phyloP scores from a whole-genome alignment of 495 filamentous ascomycete genomes.

The Aspergillus heteromorphus region DNA sequence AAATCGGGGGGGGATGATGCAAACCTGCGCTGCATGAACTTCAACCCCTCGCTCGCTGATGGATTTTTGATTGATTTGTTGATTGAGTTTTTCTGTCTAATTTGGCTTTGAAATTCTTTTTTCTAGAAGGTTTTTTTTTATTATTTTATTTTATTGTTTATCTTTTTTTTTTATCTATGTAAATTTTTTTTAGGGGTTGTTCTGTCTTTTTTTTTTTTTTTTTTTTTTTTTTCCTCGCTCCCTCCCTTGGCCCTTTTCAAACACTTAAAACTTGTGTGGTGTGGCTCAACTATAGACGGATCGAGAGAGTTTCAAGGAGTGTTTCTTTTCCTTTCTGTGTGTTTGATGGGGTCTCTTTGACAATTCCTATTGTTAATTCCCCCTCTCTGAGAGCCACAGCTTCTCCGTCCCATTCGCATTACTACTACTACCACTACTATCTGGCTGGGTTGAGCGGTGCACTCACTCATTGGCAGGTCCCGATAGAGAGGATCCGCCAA shows the following conservation, averaged over 20 bases:
- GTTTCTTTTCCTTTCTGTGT: neutral
- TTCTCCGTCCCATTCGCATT: neutral
- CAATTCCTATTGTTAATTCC: constrained; percentile 1
- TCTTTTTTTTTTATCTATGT: neutral
- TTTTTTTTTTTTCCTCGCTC: neutral
- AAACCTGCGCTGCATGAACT: neutral
- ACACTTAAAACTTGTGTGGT: neutral
- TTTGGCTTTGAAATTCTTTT: neutral
- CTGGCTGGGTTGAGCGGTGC: constrained; percentile 5
- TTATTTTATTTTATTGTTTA: neutral
- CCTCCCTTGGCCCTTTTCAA: too few species aligned
- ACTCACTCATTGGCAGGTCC: constrained; percentile 9
- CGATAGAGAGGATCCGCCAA: constrained; percentile 20
- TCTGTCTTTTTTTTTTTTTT: neutral
- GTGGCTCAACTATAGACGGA: neutral
- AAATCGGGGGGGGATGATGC: neutral
- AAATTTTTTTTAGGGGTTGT: neutral
- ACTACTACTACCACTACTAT: neutral
- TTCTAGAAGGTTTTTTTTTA: neutral
- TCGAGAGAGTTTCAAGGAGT: neutral
- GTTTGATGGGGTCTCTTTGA: neutral
- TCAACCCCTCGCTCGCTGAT: neutral
- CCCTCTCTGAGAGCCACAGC: neutral
- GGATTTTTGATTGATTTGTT: neutral
- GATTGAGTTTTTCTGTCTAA: neutral